Evolutionary conservation across 257 asterid genomes (phyloP).

Genomic region (Rehmannia glutinosa): DNA sequence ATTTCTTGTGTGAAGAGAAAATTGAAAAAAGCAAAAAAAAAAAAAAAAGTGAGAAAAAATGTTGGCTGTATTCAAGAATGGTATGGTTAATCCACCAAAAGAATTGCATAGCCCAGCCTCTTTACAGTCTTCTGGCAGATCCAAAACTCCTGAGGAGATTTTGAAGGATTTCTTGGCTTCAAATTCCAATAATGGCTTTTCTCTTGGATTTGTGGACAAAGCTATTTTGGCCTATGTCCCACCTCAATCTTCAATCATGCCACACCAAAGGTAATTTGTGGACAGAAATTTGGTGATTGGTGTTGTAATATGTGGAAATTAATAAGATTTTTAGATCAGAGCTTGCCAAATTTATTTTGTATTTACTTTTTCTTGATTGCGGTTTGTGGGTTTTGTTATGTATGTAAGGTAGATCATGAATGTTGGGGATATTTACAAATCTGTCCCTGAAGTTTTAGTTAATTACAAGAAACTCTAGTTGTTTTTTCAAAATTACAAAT

Average conservation of each 20-base stretch:
- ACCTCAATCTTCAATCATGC: slow-evolving; percentile 17
- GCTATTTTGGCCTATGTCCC: slow-evolving; percentile 62
- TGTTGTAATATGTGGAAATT: too few relatives aligned
- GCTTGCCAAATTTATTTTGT: too few relatives aligned
- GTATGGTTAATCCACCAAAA: slow-evolving; percentile 68
- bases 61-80: slow-evolving; percentile 80
- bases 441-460: too few relatives aligned
- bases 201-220: slow-evolving; percentile 54
- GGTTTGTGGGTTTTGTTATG: too few relatives aligned
- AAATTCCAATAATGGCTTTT: slow-evolving; percentile 43
- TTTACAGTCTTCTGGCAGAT: slow-evolving; percentile 11
- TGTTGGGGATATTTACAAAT: too few relatives aligned
- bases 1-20: neutral
- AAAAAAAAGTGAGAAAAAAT: slow-evolving; percentile 25
- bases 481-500: too few relatives aligned
- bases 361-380: too few relatives aligned
- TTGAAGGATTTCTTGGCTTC: slow-evolving; percentile 61
- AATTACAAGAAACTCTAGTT: too few relatives aligned
- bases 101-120: slow-evolving; percentile 78
- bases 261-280: slow-evolving; percentile 54
- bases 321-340: too few relatives aligned
- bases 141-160: slow-evolving; percentile 42
- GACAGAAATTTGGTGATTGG: too few relatives aligned
- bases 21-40: neutral
- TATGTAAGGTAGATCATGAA: too few relatives aligned